phyloP scores from a whole-genome alignment of 352 stramenopile species.

The Phytophthora fragariae region DNA sequence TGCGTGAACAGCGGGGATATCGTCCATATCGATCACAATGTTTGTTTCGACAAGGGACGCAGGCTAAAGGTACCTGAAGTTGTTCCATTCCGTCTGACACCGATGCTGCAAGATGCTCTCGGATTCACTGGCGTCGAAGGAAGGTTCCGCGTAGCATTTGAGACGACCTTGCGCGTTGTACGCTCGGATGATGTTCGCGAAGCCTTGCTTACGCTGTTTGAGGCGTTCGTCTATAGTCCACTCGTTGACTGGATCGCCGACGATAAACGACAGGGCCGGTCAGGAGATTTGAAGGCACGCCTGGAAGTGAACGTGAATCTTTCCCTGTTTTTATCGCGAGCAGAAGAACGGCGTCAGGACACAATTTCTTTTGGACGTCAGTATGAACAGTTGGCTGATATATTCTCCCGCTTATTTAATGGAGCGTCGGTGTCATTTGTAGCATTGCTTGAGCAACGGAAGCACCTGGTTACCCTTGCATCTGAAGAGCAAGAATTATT shows the following conservation, averaged over 20 bases:
- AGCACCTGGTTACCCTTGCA: slow-evolving; percentile 31
- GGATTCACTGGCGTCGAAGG: slow-evolving; percentile 81
- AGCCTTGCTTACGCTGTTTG: slow-evolving; percentile 74
- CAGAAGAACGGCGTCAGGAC: slow-evolving; percentile 78
- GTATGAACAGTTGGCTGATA: slow-evolving; percentile 38
- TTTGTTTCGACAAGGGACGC: slow-evolving; percentile 92
- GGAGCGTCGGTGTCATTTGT: slow-evolving; percentile 28
- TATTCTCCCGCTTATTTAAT: slow-evolving; percentile 29
- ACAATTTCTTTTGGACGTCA: slow-evolving; percentile 55
- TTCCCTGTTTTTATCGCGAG: slow-evolving; percentile 84
- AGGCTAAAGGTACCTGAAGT: slow-evolving; percentile 91
- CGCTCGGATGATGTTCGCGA: slow-evolving; percentile 70
- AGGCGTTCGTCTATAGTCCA: slow-evolving; percentile 90
- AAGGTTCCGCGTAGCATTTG: slow-evolving; percentile 74
- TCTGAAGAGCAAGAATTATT: slow-evolving; percentile 37
- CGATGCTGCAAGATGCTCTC: slow-evolving; percentile 79
- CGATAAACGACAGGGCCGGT: slow-evolving; percentile 44
- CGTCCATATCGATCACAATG: slow-evolving; percentile 94
- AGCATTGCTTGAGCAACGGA: slow-evolving; percentile 29
- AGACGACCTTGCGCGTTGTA: slow-evolving; percentile 77
- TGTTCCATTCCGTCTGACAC: slow-evolving; percentile 92
- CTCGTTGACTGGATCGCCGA: slow-evolving; percentile 78
- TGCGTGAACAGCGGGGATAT: slow-evolving; percentile 81
- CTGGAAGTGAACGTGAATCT: slow-evolving; percentile 88
- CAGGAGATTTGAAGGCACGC: slow-evolving; percentile 66